Evolutionary conservation across 352 stramenopile species (phyloP).

Genomic region (Globisporangium barbulae): DNA sequence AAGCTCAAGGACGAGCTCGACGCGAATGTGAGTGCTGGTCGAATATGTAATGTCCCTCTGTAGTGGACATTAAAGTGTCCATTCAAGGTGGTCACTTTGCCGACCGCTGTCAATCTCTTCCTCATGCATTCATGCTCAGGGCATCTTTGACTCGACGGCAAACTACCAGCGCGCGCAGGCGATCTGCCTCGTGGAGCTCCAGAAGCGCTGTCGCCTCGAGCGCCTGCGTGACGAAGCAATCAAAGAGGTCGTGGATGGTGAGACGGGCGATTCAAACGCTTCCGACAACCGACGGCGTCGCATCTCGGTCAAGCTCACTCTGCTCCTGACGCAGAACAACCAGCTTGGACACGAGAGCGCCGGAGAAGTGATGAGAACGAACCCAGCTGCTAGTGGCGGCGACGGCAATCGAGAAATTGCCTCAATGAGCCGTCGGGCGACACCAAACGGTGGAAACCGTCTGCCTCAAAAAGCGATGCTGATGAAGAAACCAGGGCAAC

Average conservation of each 20-base stretch:
- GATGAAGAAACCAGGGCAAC: background rate
- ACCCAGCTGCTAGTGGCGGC: background rate
- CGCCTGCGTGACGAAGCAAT: conserved; percentile 61
- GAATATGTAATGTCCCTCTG: background rate
- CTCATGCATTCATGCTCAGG: conserved; percentile 13
- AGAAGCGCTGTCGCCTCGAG: conserved; percentile 61
- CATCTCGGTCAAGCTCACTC: conserved; percentile 13
- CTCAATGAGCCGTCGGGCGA: background rate
- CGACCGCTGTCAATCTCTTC: background rate
- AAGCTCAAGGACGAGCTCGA: conserved; percentile 50
- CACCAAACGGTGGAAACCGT: background rate
- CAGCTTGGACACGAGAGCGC: conserved; percentile 8
- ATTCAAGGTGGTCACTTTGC: too few relatives aligned
- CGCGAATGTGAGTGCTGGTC: conserved; percentile 24
- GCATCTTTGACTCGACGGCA: conserved; percentile 57
- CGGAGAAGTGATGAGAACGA: background rate
- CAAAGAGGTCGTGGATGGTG: conserved; percentile 37
- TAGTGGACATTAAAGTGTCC: background rate
- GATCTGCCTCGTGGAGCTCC: conserved; percentile 66
- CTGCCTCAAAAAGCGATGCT: background rate
- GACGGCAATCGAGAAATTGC: background rate
- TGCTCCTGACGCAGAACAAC: conserved; percentile 17
- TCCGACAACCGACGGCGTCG: background rate
- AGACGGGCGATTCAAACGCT: background rate
- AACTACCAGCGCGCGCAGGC: conserved; percentile 63